Percentiles rank a stretch among this genome's conserved stretches.
These are phyloP conservation scores for Sporisorium exsertum DNA, from an alignment of 1,284 basidiomycete species.

Conservation along the genomic window DNA sequence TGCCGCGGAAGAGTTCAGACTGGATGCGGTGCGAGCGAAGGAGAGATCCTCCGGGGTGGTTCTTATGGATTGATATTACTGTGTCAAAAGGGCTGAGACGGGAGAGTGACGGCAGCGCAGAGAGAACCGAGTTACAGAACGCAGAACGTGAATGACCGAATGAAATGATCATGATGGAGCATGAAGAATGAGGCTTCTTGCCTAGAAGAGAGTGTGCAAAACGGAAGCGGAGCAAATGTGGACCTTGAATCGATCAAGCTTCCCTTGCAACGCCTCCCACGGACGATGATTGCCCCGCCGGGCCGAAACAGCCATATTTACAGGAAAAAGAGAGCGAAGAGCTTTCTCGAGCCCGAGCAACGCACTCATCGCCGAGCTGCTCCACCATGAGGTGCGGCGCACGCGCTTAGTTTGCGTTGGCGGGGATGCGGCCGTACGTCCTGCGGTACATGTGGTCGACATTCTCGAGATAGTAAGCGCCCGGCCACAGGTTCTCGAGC, in stretches of 20 bases:
- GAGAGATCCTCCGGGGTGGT: constrained; percentile 2
- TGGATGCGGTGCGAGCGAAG: constrained; percentile 2
- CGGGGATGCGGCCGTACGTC: constrained; percentile 75
- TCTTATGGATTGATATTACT: constrained; percentile 27
- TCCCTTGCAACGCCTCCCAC: neutral
- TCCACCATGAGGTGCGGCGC: neutral
- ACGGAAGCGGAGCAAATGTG: constrained; percentile 4
- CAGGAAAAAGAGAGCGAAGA: neutral
- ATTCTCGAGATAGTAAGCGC: constrained; percentile 90
- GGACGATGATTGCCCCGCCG: neutral
- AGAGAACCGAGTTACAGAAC: neutral
- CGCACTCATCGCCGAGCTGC: neutral
- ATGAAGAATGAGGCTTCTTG: neutral
- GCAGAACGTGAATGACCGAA: constrained; percentile 7
- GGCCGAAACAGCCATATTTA: constrained; percentile 7
- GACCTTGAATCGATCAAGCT: neutral
- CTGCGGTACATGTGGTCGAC: constrained; percentile 93
- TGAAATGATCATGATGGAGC: neutral
- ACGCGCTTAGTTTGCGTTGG: constrained; percentile 45
- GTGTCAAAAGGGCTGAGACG: constrained; percentile 7
- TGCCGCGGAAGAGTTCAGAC: constrained; percentile 1
- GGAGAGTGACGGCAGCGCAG: neutral
- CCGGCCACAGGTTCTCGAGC: constrained; percentile 92
- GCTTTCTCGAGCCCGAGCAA: neutral
- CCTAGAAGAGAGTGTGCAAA: neutral